Base-by-base conservation (phyloP, 768 basidiomycete species). In the Imleria badia region DNA sequence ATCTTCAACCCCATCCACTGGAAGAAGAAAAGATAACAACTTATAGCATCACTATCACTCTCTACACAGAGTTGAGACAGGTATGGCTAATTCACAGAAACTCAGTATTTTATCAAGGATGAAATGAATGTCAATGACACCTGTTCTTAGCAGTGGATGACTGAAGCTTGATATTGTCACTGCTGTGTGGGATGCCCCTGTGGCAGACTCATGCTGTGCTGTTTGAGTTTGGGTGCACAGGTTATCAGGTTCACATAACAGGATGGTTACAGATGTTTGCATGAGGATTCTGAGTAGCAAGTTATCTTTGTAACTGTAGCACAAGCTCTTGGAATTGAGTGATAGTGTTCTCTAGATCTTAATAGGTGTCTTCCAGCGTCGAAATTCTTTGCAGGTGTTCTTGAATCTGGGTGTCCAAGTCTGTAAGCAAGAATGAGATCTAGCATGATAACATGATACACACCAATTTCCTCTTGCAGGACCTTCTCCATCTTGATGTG, bases 311-410 rank as follows among this genome's bases (percentile, higher is more conserved):
- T 8, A 98, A 73, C 54, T 86, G 84, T 34, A 87, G 54, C 33
- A 98, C 97, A 6, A 97, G 81, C 35, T 98, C 96, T 42, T 97
- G 79, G 82, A 99, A 99, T 63, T 97, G 94, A 6, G 72, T 70
- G 58, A 98, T 94, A 0, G 97, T 98, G 40, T 72, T 76, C 61
- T 98, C 95, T 52, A 91, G 81, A 67, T 99, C 97, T 54, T 84
- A 78, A 54, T 93, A 86, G 6, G 79, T 76, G 31, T 93, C 91
- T 65, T 95, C 91, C 3, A 97, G 73, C 5, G 75, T 66, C 29
- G 84, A 83, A 39, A 86, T 80, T 66, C 84, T 87, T 42, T 80
- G 77, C 9, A 74, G 60, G 39, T 87, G 83, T 47, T 92, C 90
- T 8, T 85, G 82, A 19, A 90, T 75, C 58, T 86, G 81, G 1